A percentile compares a stretch with the other conserved stretches of the same genome.
phyloP scores from a whole-genome alignment of 148 eudicot genomes.

The Rhododendron mucronatum region DNA sequence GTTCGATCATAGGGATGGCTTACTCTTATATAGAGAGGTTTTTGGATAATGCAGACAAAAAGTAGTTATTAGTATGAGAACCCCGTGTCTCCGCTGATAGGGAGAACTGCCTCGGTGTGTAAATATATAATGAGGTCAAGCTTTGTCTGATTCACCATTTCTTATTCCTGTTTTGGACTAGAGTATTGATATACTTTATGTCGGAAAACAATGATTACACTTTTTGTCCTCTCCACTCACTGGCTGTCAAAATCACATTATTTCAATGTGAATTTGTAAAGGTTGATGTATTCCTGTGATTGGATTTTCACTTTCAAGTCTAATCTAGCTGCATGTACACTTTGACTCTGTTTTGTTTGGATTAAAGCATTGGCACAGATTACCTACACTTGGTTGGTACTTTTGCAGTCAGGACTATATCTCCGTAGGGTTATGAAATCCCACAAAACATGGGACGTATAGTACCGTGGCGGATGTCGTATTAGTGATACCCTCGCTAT shows the following conservation, averaged over 20 bases:
- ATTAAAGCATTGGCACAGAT: background rate
- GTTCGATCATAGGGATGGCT: background rate
- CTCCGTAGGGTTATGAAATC: background rate
- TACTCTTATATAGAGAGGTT: background rate
- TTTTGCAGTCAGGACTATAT: background rate
- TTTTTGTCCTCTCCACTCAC: background rate
- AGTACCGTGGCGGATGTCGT: background rate
- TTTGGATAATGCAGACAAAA: background rate
- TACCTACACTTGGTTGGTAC: background rate
- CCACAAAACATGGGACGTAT: background rate
- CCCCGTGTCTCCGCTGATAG: background rate
- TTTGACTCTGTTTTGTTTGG: background rate
- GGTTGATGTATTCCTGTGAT: background rate
- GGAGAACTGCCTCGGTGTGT: slow-evolving; percentile 2
- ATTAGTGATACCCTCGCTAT: background rate
- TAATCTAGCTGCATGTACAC: background rate
- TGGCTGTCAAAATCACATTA: background rate
- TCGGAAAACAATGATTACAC: background rate
- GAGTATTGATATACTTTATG: background rate
- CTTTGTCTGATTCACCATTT: background rate
- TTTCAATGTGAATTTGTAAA: background rate
- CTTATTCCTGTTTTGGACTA: background rate
- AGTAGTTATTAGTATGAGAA: background rate
- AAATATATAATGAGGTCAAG: background rate
- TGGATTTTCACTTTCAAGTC: background rate